Evolutionary conservation across 2,329 filamentous ascomycete genomes (phyloP), one percentile per base, ranked within the genome.

Genomic region (Decorospora gaudefroyi): DNA sequence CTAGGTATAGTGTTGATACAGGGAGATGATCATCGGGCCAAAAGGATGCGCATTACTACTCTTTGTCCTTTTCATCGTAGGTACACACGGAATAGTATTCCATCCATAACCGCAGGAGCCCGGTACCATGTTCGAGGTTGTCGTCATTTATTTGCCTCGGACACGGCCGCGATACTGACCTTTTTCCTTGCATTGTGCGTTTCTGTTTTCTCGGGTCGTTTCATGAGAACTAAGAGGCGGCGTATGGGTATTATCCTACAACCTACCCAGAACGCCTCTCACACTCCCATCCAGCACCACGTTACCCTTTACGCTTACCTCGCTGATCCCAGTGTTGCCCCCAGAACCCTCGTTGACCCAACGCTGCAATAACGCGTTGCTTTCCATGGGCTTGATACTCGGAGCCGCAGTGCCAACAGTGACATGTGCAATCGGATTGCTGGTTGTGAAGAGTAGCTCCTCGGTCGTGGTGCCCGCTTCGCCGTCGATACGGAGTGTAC

Each of bases 311-410:
- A 85, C 72, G 46, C 75, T 73, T 12, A 75, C 59, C 59, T 85
- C 82, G 27, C 70, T 72, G 42, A 84, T 81, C 0, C 79, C 80
- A 4, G 69, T 78, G n/a, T 71, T 65, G 5, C 68, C 72, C 2
- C 64, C 78, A 62, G 69, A 76, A 0, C 83, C 83, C 35, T 73
- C 69, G 51, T 85, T 77, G 49, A 93, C 65, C 92, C 92, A 97
- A 47, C 77, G 76, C 52, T 78, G 78, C 45, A 99, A 70, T 63
- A 99, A 59, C 46, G 89, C 85, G 65, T 99, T 99, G 73, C 91
- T 95, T 76, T 99, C 92, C 71, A 88, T 91, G 0, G 93, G 92
- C 74, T 96, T 97, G 61, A 97, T 82, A 6, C 77, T 70, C 32
- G 77, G 71, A 54, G 84, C 80, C 7, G 84, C 82, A 0, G 93